Conservation (phyloP, 768 basidiomycete genomes). For the Russula brevipes region DNA sequence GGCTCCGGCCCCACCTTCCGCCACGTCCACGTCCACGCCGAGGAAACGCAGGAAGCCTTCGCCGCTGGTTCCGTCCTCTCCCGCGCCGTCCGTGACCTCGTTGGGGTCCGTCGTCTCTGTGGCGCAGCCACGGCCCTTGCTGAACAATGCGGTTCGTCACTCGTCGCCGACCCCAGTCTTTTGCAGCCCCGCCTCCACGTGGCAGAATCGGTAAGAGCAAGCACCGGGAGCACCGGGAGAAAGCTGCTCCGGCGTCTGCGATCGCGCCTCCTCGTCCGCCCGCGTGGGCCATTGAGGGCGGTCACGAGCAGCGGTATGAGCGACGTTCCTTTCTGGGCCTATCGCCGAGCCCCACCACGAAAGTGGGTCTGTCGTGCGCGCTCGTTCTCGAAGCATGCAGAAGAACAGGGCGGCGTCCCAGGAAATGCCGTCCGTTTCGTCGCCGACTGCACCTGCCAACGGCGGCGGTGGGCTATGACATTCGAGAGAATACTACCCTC, state of each 20-base stretch:
- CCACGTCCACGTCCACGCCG: no score
- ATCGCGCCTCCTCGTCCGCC: not conserved
- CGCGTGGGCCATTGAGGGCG: not conserved
- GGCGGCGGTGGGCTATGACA: not conserved
- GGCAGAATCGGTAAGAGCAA: no score
- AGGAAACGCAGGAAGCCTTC: constrained; percentile 4
- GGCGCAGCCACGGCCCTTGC: not conserved
- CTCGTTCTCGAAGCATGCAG: not conserved
- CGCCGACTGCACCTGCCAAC: not conserved
- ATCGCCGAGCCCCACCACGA: not conserved
- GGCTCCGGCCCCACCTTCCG: not conserved
- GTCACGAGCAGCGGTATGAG: not conserved
- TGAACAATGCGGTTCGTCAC: not conserved
- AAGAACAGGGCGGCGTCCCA: not conserved
- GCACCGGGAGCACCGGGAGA: no score
- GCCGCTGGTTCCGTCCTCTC: constrained; percentile 5
- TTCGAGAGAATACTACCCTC: not conserved
- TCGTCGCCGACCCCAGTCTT: not conserved
- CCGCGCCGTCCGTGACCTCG: not conserved
- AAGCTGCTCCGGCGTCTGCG: no score
- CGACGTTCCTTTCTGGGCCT: not conserved
- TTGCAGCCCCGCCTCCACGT: not conserved
- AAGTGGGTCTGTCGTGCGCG: not conserved
- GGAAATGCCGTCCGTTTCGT: not conserved
- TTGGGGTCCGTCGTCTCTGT: not conserved